A percentile compares a stretch with the other conserved stretches of the same genome.
Conservation (phyloP, 345 rosid genomes). For the Melaleuca alternifolia region DNA sequence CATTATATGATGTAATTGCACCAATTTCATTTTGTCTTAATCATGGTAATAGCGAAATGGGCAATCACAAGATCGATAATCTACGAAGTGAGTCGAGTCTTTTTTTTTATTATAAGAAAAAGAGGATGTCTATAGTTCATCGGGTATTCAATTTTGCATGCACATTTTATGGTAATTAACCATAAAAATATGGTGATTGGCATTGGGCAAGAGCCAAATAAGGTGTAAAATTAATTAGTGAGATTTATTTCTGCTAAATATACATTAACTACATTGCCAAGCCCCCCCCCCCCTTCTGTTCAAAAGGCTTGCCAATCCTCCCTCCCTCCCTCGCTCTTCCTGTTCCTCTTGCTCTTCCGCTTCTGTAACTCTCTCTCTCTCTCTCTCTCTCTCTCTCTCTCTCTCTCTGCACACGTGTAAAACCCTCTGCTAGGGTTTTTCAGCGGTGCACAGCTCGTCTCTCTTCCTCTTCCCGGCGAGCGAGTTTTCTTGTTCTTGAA, state of each 20-base stretch:
- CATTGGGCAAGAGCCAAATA: neutral
- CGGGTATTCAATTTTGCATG: neutral
- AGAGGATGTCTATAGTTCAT: neutral
- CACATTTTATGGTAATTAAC: neutral
- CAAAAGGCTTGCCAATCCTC: neutral
- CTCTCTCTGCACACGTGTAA: neutral
- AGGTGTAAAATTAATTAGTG: neutral
- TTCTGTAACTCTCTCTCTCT: neutral
- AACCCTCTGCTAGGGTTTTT: neutral
- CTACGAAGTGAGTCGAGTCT: accelerated
- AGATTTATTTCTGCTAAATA: neutral
- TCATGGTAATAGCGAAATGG: neutral
- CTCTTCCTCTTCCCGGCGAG: neutral
- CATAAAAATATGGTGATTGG: neutral
- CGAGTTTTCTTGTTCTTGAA: neutral
- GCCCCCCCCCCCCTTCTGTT: neutral
- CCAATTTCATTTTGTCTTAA: neutral
- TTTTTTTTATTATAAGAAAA: accelerated
- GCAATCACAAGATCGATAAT: neutral
- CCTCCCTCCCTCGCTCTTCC: neutral
- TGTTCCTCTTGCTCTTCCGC: neutral
- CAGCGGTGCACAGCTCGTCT: neutral
- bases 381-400: neutral
- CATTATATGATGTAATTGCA: accelerated
- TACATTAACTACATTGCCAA: neutral